Conservation (phyloP, 768 basidiomycete species). For the Amanita phalloides region DNA sequence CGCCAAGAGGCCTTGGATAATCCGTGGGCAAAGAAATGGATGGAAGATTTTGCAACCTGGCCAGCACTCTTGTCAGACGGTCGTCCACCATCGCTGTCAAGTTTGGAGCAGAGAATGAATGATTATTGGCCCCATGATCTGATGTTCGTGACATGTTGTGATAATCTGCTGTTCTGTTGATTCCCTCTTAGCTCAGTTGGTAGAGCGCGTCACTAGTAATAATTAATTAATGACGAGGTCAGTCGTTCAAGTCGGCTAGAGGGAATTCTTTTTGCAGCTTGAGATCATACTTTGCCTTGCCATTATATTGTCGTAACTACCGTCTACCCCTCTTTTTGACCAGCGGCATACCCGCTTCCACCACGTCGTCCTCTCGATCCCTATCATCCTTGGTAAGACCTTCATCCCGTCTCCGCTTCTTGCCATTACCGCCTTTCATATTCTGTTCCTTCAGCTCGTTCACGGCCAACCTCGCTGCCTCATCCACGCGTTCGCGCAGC, state of each 20-base stretch:
- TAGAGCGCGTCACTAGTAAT: conserved; percentile 42
- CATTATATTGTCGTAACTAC: not conserved
- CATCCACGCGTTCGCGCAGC: conserved; percentile 79
- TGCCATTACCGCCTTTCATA: conserved; percentile 28
- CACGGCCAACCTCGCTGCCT: conserved; percentile 71
- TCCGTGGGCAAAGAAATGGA: conserved; percentile 92
- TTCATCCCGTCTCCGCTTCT: conserved; percentile 33
- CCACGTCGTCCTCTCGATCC: conserved; percentile 88
- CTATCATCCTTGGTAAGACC: conserved; percentile 56
- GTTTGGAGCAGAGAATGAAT: not conserved
- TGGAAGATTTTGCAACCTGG: conserved; percentile 71
- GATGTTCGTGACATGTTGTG: too few relatives aligned
- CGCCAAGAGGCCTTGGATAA: conserved; percentile 69
- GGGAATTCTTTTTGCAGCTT: conserved; percentile 11
- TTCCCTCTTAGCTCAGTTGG: conserved; percentile 46
- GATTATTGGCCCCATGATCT: not conserved
- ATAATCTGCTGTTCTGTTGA: too few relatives aligned
- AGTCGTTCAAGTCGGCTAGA: conserved; percentile 24
- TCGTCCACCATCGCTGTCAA: conserved; percentile 24
- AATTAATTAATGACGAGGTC: conserved; percentile 20
- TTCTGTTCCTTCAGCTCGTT: conserved; percentile 75
- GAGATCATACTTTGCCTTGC: too few relatives aligned
- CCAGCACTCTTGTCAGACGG: conserved; percentile 45
- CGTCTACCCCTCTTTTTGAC: conserved; percentile 33
- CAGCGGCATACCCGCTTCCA: conserved; percentile 81